A percentile compares a stretch with the other conserved stretches of the same genome.
These are phyloP conservation scores for Neonectria punicea DNA, from an alignment of 2,329 filamentous ascomycete species.

Conservation along the genomic window DNA sequence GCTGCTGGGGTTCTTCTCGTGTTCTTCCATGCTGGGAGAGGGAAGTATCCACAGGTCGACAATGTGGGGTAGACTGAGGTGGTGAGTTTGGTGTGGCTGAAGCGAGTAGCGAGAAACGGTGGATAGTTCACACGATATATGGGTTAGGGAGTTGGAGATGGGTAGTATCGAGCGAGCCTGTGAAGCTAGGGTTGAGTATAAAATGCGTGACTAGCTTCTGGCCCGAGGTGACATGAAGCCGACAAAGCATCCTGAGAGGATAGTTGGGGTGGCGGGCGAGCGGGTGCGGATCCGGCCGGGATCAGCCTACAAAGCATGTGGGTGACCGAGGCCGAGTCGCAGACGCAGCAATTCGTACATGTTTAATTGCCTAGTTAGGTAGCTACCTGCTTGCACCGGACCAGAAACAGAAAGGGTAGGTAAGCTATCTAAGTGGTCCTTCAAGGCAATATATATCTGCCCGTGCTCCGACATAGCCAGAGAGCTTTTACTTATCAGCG, in stretches of 20 bases:
- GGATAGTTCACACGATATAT: neutral
- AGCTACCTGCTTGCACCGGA: conserved; percentile 4
- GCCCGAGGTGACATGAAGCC: conserved; percentile 7
- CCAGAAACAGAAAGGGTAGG: neutral
- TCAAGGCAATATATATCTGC: neutral
- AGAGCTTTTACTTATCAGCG: neutral
- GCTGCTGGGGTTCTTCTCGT: conserved; percentile 22
- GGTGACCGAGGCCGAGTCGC: conserved; percentile 25
- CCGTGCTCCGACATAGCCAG: neutral
- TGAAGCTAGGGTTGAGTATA: neutral
- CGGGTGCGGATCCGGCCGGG: conserved; percentile 39
- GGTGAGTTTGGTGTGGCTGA: conserved; percentile 8
- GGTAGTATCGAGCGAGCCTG: neutral
- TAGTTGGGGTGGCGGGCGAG: conserved; percentile 30
- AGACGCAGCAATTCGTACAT: conserved; percentile 18
- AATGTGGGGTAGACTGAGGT: conserved; percentile 1
- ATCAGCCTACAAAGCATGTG: conserved; percentile 27
- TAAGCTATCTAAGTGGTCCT: neutral
- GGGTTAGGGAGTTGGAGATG: neutral
- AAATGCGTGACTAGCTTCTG: neutral
- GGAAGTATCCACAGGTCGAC: neutral
- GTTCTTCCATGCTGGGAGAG: conserved; percentile 21
- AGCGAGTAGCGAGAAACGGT: neutral
- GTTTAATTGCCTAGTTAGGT: conserved; percentile 3
- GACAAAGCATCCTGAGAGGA: neutral